Conservation (phyloP, 768 basidiomycete genomes). For the button mushroom (Agaricus bisporus) region DNA sequence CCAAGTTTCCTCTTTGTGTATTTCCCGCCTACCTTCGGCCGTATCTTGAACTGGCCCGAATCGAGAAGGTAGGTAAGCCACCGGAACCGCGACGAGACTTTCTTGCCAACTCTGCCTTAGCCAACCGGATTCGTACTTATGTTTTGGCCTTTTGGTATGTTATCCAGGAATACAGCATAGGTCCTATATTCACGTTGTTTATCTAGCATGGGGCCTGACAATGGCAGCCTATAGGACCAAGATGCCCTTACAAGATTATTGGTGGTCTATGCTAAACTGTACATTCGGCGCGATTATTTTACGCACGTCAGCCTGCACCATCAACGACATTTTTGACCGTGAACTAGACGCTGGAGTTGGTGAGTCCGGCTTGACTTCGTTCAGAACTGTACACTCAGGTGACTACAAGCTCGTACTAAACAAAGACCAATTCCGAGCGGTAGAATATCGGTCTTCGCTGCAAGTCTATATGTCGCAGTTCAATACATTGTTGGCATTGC, state of each 20-base stretch:
- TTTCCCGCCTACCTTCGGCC: constrained; percentile 25
- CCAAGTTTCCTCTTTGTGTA: constrained; percentile 28
- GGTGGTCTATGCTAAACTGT: constrained; percentile 24
- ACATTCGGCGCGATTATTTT: constrained; percentile 34
- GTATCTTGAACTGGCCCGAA: constrained; percentile 43
- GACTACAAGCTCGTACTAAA: constrained; percentile 37
- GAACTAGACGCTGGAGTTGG: constrained; percentile 48
- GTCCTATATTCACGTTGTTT: not conserved
- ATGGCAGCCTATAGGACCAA: constrained; percentile 37
- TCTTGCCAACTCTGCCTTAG: constrained; percentile 18
- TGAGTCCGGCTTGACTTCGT: constrained; percentile 17
- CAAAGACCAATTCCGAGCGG: constrained; percentile 44
- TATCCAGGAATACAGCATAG: not conserved
- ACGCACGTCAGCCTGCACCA: constrained; percentile 45
- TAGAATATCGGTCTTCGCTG: constrained; percentile 36
- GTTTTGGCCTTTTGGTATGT: constrained; percentile 49
- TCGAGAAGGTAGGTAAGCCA: constrained; percentile 35
- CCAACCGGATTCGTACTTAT: constrained; percentile 44
- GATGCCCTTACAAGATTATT: constrained; percentile 27
- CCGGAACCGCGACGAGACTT: not conserved
- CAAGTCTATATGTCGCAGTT: constrained; percentile 31
- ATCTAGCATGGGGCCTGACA: constrained; percentile 41
- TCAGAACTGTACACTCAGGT: not conserved
- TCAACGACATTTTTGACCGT: constrained; percentile 52
- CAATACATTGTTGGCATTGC: constrained; percentile 34